Evolutionary conservation across 306 rosid genomes (phyloP).

Genomic region (Betula pendula): DNA sequence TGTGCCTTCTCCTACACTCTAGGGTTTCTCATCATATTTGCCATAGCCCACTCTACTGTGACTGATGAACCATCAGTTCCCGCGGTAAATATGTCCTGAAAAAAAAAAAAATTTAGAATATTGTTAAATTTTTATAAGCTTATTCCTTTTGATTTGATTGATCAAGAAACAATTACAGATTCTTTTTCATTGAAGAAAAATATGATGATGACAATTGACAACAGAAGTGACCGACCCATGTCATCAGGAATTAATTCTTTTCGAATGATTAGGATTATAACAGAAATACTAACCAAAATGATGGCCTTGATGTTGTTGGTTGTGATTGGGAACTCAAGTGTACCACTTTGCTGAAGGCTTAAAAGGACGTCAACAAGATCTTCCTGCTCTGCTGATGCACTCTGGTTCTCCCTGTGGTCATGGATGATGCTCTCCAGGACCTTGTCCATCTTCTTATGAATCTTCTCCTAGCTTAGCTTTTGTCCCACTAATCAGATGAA

Average conservation of each 20-base stretch:
- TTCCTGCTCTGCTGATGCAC: conserved; percentile 5
- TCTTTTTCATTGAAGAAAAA: neutral
- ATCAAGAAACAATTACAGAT: neutral
- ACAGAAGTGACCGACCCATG: neutral
- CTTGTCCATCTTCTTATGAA: conserved; percentile 25
- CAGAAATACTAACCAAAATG: conserved; percentile 34
- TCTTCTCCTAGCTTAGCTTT: conserved; percentile 22
- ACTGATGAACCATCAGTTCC: conserved; percentile 38
- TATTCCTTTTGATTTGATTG: too few relatives aligned
- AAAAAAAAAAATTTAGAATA: too few relatives aligned
- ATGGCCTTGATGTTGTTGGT: conserved; percentile 37
- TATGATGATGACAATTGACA: neutral
- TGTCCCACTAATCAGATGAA: conserved; percentile 27
- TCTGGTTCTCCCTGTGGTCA: conserved; percentile 18
- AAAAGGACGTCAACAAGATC: conserved; percentile 34
- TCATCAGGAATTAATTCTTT: neutral
- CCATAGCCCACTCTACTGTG: conserved; percentile 34
- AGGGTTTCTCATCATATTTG: conserved; percentile 37
- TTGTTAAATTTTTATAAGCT: too few relatives aligned
- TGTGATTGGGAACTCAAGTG: conserved; percentile 31
- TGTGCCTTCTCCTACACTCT: conserved; percentile 29
- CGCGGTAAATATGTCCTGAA: conserved; percentile 29
- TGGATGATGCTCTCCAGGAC: conserved; percentile 22
- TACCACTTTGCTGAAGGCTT: conserved; percentile 19
- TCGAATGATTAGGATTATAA: neutral